Evolutionary conservation across 108 stramenopile species (phyloP).

Genomic region (Skeletonema tropicum): DNA sequence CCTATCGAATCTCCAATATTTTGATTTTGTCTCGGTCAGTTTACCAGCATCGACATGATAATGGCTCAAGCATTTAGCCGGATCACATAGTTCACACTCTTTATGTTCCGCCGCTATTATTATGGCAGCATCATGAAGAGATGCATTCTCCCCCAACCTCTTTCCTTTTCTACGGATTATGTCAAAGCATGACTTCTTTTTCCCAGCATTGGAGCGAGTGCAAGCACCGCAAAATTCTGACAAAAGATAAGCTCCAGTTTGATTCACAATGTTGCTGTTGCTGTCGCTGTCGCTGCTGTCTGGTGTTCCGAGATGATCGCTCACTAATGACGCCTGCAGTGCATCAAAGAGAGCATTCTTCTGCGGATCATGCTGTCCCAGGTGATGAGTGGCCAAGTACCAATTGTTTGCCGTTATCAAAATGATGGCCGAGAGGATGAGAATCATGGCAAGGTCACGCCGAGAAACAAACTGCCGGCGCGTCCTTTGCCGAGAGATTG

Average conservation of each 20-base stretch:
- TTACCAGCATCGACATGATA: conserved; percentile 1
- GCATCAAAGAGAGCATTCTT: not conserved
- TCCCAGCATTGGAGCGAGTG: conserved; percentile 10
- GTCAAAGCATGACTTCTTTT: conserved; percentile 11
- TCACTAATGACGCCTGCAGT: not conserved
- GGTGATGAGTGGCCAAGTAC: not conserved
- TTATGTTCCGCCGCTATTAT: not conserved
- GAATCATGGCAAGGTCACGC: not conserved
- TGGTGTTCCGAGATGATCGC: not conserved
- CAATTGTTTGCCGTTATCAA: not conserved
- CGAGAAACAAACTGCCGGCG: not conserved
- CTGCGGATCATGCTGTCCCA: not conserved
- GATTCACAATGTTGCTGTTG: not conserved
- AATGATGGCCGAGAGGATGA: not conserved
- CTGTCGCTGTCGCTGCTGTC: not conserved
- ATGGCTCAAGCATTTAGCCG: conserved; percentile 22
- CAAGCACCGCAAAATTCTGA: conserved; percentile 26
- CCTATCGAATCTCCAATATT: conserved; percentile 48
- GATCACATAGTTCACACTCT: conserved; percentile 31
- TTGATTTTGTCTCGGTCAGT: conserved; percentile 1
- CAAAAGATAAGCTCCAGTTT: conserved; percentile 5
- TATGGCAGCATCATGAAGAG: conserved; percentile 26
- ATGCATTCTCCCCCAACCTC: conserved; percentile 9
- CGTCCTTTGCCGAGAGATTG: no score
- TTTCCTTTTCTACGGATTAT: not conserved